Percentiles rank a stretch among this genome's conserved stretches.
phyloP scores from a whole-genome alignment of 1,139 yeast species.

The Lipomyces yarrowii region DNA sequence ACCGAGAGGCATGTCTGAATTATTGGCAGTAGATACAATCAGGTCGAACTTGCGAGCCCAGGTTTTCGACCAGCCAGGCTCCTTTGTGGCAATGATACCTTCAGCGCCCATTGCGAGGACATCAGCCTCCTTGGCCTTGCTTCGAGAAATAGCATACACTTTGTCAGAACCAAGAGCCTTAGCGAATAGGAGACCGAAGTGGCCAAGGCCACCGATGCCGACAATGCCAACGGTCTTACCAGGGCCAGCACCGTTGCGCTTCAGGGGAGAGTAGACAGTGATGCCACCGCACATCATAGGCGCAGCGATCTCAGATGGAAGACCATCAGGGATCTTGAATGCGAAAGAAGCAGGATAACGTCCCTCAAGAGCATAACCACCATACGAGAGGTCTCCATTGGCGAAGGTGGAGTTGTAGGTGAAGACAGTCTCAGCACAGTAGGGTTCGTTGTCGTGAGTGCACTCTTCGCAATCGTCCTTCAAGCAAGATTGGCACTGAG shows the following conservation, averaged over 20 bases:
- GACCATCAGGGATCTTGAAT: conserved; percentile 58
- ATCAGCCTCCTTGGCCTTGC: conserved; percentile 49
- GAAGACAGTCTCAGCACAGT: conserved; percentile 49
- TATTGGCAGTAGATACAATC: conserved; percentile 50
- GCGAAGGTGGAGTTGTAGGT: conserved; percentile 45
- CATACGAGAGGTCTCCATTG: conserved; percentile 47
- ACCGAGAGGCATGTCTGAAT: conserved; percentile 45
- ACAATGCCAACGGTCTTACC: conserved; percentile 54
- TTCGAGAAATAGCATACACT: conserved; percentile 53
- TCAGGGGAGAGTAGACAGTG: conserved; percentile 62
- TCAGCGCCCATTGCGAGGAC: conserved; percentile 53
- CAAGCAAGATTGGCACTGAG: conserved; percentile 53
- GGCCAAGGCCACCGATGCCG: conserved; percentile 63
- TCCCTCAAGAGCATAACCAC: conserved; percentile 64
- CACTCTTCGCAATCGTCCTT: conserved; percentile 51
- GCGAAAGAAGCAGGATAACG: conserved; percentile 58
- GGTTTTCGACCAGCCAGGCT: conserved; percentile 44
- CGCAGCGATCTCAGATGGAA: conserved; percentile 55
- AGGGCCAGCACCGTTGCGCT: conserved; percentile 54
- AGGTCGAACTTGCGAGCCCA: conserved; percentile 50
- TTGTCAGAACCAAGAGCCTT: conserved; percentile 55
- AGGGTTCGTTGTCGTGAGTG: conserved; percentile 51
- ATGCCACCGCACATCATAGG: conserved; percentile 72
- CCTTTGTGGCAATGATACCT: conserved; percentile 48
- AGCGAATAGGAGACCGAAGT: conserved; percentile 57